These are phyloP conservation scores for Dactylellina sp. DNA, from an alignment of 2,329 filamentous ascomycete species.

Conservation along the genomic window DNA sequence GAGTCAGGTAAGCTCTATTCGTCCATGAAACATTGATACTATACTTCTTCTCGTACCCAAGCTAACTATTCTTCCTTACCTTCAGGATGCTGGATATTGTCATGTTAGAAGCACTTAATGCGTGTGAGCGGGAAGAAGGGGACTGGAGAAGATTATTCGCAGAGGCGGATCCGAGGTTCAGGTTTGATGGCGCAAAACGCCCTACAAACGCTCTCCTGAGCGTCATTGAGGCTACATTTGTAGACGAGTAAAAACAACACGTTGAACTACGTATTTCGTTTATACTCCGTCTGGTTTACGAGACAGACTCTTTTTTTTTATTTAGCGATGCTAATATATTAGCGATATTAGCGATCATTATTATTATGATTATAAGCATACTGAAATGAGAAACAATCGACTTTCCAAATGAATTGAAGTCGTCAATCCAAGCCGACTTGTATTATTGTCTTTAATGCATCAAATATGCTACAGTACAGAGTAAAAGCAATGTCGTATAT, in stretches of 20 bases:
- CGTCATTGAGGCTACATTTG: conserved; percentile 43
- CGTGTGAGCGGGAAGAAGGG: conserved; percentile 61
- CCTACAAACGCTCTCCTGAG: conserved; percentile 33
- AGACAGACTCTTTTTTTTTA: conserved; percentile 19
- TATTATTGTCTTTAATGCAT: background rate
- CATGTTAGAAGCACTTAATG: conserved; percentile 63
- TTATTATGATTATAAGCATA: too few species aligned
- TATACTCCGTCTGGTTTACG: conserved; percentile 31
- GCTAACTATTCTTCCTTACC: background rate
- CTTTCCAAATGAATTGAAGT: too few species aligned
- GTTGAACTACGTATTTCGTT: background rate
- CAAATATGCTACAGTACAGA: too few species aligned
- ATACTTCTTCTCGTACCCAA: conserved; percentile 1
- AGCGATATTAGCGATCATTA: too few species aligned
- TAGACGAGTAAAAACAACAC: conserved; percentile 27
- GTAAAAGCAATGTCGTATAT: too few species aligned
- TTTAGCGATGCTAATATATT: too few species aligned
- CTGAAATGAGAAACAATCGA: too few species aligned
- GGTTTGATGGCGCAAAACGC: conserved; percentile 43
- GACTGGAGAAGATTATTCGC: conserved; percentile 62
- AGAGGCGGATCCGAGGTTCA: conserved; percentile 58
- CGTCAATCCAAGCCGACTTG: background rate
- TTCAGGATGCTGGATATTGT: conserved; percentile 61
- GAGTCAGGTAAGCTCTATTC: conserved; percentile 56
- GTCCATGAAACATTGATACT: background rate